A percentile compares a stretch with the other conserved stretches of the same genome.
Conservation (phyloP, 1,284 basidiomycete genomes). For the Wallemia hederae region DNA sequence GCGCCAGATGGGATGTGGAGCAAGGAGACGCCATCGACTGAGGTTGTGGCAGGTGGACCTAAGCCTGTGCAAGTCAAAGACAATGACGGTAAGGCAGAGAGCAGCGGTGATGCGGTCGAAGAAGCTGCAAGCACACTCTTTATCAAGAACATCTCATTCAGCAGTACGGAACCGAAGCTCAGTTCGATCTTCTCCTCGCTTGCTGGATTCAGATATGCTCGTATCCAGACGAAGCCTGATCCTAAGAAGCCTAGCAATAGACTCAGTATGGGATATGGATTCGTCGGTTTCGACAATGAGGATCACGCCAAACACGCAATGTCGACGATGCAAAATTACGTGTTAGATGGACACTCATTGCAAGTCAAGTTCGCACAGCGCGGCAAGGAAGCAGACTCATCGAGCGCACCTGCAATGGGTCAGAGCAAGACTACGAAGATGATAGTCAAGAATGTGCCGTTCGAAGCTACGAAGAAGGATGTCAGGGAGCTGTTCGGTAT, state of each 20-base stretch:
- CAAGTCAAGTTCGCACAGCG: slow-evolving; percentile 65
- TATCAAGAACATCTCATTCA: slow-evolving; percentile 77
- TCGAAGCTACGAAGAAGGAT: slow-evolving; percentile 83
- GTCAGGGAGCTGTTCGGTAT: slow-evolving; percentile 63
- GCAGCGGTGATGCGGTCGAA: slow-evolving; percentile 11
- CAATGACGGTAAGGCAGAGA: not conserved
- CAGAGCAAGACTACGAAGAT: slow-evolving; percentile 47
- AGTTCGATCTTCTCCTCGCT: slow-evolving; percentile 41
- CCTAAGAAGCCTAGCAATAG: slow-evolving; percentile 31
- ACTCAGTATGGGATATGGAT: slow-evolving; percentile 85
- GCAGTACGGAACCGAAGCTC: slow-evolving; percentile 51
- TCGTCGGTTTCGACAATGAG: slow-evolving; percentile 58
- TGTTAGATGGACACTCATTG: slow-evolving; percentile 62
- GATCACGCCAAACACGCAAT: slow-evolving; percentile 48
- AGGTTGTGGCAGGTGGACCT: slow-evolving; percentile 2
- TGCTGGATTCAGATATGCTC: slow-evolving; percentile 57
- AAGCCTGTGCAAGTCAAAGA: not conserved
- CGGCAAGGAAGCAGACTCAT: slow-evolving; percentile 33
- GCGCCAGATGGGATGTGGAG: slow-evolving; percentile 47
- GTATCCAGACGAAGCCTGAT: slow-evolving; percentile 71
- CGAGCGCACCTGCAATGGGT: slow-evolving; percentile 8
- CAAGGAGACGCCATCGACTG: not conserved
- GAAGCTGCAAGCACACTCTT: slow-evolving; percentile 56
- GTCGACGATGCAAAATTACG: slow-evolving; percentile 46
- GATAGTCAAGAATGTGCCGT: slow-evolving; percentile 90